Evolutionary conservation across 192 early-diverging fungal species (phyloP).

Genomic region (Phlyctochytrium bullatum): DNA sequence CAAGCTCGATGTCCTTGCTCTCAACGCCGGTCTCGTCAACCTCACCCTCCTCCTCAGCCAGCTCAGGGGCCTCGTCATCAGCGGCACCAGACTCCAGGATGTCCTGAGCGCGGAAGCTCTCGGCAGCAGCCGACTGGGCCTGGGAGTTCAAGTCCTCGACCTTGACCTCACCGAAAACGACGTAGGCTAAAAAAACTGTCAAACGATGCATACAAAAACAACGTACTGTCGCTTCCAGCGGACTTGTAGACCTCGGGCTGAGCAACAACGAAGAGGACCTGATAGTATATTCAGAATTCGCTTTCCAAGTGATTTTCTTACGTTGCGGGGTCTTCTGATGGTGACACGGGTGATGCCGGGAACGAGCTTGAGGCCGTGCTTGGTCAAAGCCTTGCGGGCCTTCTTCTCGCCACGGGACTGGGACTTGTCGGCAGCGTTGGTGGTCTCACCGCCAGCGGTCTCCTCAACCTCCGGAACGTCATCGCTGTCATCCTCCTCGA

Average conservation of each 20-base stretch:
- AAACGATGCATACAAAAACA: not conserved
- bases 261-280: slow-evolving; percentile 81
- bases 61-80: slow-evolving; percentile 47
- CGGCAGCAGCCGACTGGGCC: slow-evolving; percentile 53
- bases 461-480: slow-evolving; percentile 11
- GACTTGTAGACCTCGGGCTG: slow-evolving; percentile 93
- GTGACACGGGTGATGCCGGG: slow-evolving; percentile 85
- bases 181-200: slow-evolving; percentile 55
- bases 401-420: slow-evolving; percentile 90
- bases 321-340: slow-evolving; percentile 76
- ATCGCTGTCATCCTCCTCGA: slow-evolving; percentile 22
- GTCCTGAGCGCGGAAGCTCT: slow-evolving; percentile 43
- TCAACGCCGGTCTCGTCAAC: slow-evolving; percentile 84
- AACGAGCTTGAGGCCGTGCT: slow-evolving; percentile 86
- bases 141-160: slow-evolving; percentile 79
- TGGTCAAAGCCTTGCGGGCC: slow-evolving; percentile 93
- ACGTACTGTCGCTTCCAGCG: slow-evolving; percentile 72
- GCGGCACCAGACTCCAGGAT: slow-evolving; percentile 38
- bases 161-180: slow-evolving; percentile 95
- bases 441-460: slow-evolving; percentile 22
- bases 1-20: slow-evolving; percentile 90
- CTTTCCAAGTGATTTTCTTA: slow-evolving; percentile 31
- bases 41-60: slow-evolving; percentile 63
- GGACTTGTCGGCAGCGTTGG: slow-evolving; percentile 26
- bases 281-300: slow-evolving; percentile 3